phyloP scores from a whole-genome alignment of 495 filamentous ascomycete genomes.

The Neurospora sp. region DNA sequence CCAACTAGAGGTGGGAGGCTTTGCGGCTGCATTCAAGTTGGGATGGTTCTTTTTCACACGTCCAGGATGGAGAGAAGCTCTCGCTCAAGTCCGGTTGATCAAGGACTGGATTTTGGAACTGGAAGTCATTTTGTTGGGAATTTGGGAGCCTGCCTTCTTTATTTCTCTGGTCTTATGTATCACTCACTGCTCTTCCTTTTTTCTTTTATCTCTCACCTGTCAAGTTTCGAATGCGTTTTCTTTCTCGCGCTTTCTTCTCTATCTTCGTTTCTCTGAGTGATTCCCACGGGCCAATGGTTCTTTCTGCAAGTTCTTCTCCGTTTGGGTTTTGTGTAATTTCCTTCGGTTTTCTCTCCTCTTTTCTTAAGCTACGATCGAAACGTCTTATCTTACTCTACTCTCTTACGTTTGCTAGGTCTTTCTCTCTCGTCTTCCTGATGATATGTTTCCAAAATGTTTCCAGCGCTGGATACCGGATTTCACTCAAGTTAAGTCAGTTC shows the following conservation, averaged over 20 bases:
- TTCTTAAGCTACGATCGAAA: neutral
- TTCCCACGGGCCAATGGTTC: neutral
- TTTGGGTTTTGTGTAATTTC: conserved; percentile 4
- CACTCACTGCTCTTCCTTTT: conserved; percentile 3
- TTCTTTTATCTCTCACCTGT: neutral
- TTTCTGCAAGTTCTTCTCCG: conserved; percentile 2
- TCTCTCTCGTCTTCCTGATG: conserved; percentile 10
- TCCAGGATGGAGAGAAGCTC: neutral
- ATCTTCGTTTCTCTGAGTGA: neutral
- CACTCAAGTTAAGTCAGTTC: neutral
- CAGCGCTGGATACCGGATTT: neutral
- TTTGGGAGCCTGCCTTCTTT: conserved; percentile 10
- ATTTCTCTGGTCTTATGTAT: conserved; percentile 14
- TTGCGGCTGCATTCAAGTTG: neutral
- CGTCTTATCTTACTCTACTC: conserved; percentile 7
- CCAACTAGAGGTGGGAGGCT: neutral
- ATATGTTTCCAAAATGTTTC: neutral
- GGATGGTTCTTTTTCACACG: neutral
- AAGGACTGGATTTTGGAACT: conserved; percentile 9
- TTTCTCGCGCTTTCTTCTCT: neutral
- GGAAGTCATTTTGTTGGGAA: conserved; percentile 8
- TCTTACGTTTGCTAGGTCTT: conserved; percentile 1
- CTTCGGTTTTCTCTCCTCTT: conserved; percentile 1
- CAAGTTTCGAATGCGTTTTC: neutral
- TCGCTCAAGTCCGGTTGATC: conserved; percentile 1